Percentiles rank a stretch among this genome's conserved stretches.
Conservation (phyloP, 2,329 filamentous ascomycete genomes). For the Curvularia sp. region DNA sequence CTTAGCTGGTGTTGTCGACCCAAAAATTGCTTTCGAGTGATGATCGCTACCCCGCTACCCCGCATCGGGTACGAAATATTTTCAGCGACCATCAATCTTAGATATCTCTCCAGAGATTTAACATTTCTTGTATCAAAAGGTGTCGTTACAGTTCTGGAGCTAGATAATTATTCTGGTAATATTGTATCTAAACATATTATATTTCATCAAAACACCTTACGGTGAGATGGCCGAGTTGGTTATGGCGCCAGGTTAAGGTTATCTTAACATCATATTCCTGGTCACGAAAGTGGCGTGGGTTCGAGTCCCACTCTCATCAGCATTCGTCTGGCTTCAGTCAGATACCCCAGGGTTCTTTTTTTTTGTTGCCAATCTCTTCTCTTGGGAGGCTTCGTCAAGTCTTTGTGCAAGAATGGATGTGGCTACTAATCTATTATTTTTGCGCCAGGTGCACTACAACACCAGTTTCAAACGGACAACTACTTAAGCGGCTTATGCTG, state of each 20-base stretch:
- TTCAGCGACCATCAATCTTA: not conserved
- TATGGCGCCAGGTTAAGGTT: constrained; percentile 47
- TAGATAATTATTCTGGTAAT: too few relatives aligned
- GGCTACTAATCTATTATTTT: not conserved
- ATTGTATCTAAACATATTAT: too few relatives aligned
- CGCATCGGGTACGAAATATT: not conserved
- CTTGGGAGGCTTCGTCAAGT: not conserved
- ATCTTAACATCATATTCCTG: constrained; percentile 40
- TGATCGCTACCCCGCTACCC: not conserved
- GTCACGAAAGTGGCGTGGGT: constrained; percentile 52
- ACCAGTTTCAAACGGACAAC: not conserved
- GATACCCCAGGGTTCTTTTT: constrained; percentile 35
- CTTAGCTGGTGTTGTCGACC: not conserved
- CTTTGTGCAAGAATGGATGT: not conserved
- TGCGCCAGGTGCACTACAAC: not conserved
- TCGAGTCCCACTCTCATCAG: constrained; percentile 53
- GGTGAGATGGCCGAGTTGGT: constrained; percentile 34
- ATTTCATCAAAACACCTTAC: constrained; percentile 3
- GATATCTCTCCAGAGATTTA: too few relatives aligned
- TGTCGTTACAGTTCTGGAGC: too few relatives aligned
- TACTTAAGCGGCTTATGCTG: not conserved
- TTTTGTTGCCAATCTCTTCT: not conserved
- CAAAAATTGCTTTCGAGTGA: not conserved
- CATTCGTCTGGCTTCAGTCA: constrained; percentile 36
- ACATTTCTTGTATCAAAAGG: too few relatives aligned